Percentiles rank a stretch among this genome's conserved stretches.
Evolutionary conservation across 1,284 basidiomycete species (phyloP).

Genomic region (Microbotryomycetes sp.): DNA sequence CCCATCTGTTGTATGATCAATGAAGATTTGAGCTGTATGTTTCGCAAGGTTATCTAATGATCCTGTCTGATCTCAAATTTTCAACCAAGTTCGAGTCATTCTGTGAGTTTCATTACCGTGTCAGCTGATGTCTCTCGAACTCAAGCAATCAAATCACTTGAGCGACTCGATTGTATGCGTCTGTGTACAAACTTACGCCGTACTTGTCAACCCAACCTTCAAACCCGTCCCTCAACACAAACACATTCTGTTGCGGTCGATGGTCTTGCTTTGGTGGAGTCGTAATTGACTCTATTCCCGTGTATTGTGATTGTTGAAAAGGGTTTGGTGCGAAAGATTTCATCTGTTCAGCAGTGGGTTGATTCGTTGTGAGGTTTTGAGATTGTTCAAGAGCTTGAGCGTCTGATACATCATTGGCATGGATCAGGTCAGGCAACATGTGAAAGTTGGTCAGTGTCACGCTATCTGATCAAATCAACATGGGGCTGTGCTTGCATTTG

Average conservation of each 20-base stretch:
- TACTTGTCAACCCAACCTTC: not conserved
- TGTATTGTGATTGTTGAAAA: not conserved
- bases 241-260: not conserved
- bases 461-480: no score
- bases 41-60: not conserved
- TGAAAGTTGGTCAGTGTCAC: no score
- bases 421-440: no score
- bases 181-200: not conserved
- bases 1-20: not conserved
- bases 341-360: not conserved
- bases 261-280: not conserved
- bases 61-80: not conserved
- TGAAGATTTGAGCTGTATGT: not conserved
- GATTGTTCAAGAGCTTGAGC: not conserved
- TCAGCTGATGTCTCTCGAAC: no score
- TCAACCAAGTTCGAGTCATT: not conserved
- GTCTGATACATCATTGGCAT: no score
- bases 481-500: not conserved
- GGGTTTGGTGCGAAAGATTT: not conserved
- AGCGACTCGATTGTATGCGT: not conserved
- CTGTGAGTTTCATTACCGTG: no score
- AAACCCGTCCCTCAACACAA: not conserved
- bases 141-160: not conserved
- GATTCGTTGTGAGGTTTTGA: not conserved
- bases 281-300: not conserved